Evolutionary conservation across 192 early-diverging fungal species (phyloP).

Genomic region (Coemansia biformis): DNA sequence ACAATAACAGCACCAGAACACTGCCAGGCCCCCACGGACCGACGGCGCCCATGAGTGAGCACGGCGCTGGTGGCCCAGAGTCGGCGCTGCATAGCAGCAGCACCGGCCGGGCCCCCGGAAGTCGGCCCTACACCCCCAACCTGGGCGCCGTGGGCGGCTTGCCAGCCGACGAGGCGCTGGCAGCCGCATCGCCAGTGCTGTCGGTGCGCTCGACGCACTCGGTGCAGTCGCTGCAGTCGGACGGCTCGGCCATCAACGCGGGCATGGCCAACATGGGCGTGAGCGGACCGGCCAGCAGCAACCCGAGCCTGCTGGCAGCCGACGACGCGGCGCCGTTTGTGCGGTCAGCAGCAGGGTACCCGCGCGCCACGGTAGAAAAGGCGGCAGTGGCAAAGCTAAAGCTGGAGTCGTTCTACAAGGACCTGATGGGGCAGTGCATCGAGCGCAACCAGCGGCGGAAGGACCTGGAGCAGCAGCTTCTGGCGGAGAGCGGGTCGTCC

Average conservation of each 20-base stretch:
- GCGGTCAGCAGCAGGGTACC: constrained; percentile 70
- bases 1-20: no score
- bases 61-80: constrained; percentile 10
- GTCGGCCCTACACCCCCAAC: constrained; percentile 48
- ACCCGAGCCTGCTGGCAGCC: constrained; percentile 3
- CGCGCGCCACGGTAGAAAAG: constrained; percentile 77
- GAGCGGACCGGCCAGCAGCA: constrained; percentile 30
- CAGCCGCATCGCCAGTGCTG: constrained; percentile 41
- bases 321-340: constrained; percentile 55
- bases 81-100: constrained; percentile 43
- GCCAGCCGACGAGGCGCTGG: constrained; percentile 24
- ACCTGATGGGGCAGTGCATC: constrained; percentile 79
- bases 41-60: constrained; percentile 44
- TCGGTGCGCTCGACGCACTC: constrained; percentile 43
- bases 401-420: constrained; percentile 90
- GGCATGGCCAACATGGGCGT: constrained; percentile 51
- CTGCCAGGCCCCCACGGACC: no score
- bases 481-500: constrained; percentile 64
- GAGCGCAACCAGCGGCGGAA: constrained; percentile 73
- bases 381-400: constrained; percentile 85
- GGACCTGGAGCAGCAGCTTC: constrained; percentile 74
- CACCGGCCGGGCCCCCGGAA: constrained; percentile 37
- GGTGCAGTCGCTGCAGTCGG: constrained; percentile 46
- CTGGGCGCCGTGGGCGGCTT: constrained; percentile 22
- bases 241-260: constrained; percentile 44